Evolutionary conservation across 305 asterid species (phyloP).

Genomic region (Plantago coronopus): DNA sequence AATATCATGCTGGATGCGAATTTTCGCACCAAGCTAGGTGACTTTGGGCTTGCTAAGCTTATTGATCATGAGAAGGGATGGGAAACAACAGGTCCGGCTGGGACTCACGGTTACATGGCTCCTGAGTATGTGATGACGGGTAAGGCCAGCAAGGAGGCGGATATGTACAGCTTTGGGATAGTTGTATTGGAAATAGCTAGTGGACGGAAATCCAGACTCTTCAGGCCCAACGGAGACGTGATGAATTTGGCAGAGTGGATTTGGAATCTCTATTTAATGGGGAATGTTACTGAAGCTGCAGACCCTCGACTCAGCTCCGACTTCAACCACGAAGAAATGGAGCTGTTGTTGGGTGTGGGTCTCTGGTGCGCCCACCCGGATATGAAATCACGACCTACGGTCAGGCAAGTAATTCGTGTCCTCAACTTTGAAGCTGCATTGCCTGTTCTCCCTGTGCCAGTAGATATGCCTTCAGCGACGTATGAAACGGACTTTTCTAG

Average conservation of each 20-base stretch:
- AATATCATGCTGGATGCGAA: constrained; percentile 58
- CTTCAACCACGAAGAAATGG: constrained; percentile 22
- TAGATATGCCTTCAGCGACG: too few relatives aligned
- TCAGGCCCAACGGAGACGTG: neutral
- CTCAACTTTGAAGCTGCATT: constrained; percentile 31
- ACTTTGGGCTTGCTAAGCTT: constrained; percentile 60
- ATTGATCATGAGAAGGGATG: constrained; percentile 56
- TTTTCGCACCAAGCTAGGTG: constrained; percentile 55
- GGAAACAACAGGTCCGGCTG: constrained; percentile 42
- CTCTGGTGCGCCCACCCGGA: constrained; percentile 48
- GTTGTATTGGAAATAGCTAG: constrained; percentile 46
- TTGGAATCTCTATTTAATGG: constrained; percentile 42
- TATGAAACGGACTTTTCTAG: too few relatives aligned
- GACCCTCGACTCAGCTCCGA: constrained; percentile 27
- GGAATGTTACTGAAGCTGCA: constrained; percentile 27
- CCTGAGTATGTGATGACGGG: constrained; percentile 43
- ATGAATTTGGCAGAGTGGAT: constrained; percentile 37
- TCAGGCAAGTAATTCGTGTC: constrained; percentile 30
- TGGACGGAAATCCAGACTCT: constrained; percentile 32
- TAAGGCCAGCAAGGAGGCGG: constrained; percentile 47
- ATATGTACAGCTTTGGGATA: constrained; percentile 47
- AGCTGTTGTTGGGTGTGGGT: constrained; percentile 35
- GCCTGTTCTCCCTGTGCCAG: constrained; percentile 32
- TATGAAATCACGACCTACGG: constrained; percentile 25
- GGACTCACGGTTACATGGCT: constrained; percentile 56